Evolutionary conservation across 306 rosid species (phyloP).

Genomic region (Adenanthera pavonina): DNA sequence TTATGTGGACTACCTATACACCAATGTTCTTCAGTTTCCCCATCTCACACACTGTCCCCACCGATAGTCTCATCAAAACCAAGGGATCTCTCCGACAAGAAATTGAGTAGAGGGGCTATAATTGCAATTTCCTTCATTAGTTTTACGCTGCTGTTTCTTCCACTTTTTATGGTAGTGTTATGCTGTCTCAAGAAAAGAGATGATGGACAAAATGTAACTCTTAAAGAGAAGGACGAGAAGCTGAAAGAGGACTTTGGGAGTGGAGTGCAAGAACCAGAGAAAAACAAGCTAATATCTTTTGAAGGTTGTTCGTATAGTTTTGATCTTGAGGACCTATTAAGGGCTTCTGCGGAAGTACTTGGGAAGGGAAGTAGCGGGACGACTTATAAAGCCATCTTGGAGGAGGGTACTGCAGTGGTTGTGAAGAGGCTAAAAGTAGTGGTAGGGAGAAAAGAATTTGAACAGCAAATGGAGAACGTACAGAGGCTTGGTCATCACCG

Average conservation of each 20-base stretch:
- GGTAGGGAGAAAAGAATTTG: conserved; percentile 71
- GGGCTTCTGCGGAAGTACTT: conserved; percentile 86
- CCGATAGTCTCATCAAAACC: conserved; percentile 38
- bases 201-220: conserved; percentile 39
- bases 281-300: conserved; percentile 66
- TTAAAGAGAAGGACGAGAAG: conserved; percentile 55
- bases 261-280: conserved; percentile 82
- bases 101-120: conserved; percentile 51
- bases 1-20: conserved; percentile 79
- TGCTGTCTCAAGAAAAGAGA: conserved; percentile 63
- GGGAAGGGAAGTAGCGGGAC: conserved; percentile 88
- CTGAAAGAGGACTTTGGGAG: conserved; percentile 74
- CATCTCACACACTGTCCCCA: conserved; percentile 46
- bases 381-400: conserved; percentile 81
- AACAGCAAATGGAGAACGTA: conserved; percentile 75
- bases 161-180: conserved; percentile 44
- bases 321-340: conserved; percentile 81
- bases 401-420: conserved; percentile 72
- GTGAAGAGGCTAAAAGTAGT: conserved; percentile 74
- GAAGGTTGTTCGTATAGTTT: conserved; percentile 65
- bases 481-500: conserved; percentile 65
- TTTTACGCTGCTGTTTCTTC: conserved; percentile 46
- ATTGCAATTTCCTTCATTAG: conserved; percentile 60
- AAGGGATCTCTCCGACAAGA: conserved; percentile 50
- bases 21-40: conserved; percentile 53